Base-by-base conservation (phyloP, 2,329 filamentous ascomycete species). In the Ascochyta lentis region DNA sequence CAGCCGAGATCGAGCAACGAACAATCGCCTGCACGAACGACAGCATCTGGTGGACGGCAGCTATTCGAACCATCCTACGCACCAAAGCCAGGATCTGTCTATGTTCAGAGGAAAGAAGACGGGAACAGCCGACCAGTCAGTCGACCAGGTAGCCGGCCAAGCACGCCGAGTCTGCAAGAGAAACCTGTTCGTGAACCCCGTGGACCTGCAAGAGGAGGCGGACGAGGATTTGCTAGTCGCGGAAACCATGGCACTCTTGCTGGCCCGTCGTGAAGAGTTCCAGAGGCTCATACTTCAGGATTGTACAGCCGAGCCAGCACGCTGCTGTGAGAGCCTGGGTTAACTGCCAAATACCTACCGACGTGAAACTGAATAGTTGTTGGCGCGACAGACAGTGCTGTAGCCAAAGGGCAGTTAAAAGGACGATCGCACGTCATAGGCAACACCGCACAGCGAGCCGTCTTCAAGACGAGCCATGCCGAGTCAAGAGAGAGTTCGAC, bases 61-160 rank as follows among this genome's bases (percentile, higher is more conserved):
- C 81, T 96, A 1, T 96, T 87, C 75, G 92, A 96, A 67, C 91
- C 92, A 0, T 86, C 83, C 33, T 91, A 88, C 70, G 79, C 86
- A 13, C 78, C 85, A 3, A 92, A 86, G 66, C 85, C 88, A 0
- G 86, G 83, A 23, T 82, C 82, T 15, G 71, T 77, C 24, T 77
- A 75, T 59, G 60, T 78, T 26, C 80, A 80, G 64, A 78, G 76
- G 58, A 79, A 74, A 44, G 63, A 78, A 53, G 77, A 74, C 68
- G 65, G 77, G 44, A 53, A 76, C 9, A 79, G 79, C 40, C 74
- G 78, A 56, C 74, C 80, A 26, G 80, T 78, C 7, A 81, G 80
- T 45, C 75, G 79, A 56, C 74, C 80, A 27, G 80, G 78, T 7
- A 81, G 80, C 45, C 75, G 79, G 54, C 75, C 80, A 16, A 80